Evolutionary conservation across 768 basidiomycete genomes (phyloP).

Genomic region (Podaxis sp.): DNA sequence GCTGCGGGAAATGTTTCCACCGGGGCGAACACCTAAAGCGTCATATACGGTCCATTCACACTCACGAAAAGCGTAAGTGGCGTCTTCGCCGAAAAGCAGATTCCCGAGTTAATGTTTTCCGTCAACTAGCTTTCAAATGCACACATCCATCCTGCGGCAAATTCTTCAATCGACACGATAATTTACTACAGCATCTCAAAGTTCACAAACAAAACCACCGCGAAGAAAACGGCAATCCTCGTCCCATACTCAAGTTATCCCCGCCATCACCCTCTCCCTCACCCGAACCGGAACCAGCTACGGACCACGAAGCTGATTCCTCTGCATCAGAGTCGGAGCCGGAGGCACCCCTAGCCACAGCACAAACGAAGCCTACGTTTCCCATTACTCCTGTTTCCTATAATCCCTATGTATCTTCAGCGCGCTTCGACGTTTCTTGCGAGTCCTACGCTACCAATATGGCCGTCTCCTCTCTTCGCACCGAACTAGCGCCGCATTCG

Average conservation of each 20-base stretch:
- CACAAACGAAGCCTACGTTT: constrained; percentile 11
- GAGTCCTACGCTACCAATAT: constrained; percentile 36
- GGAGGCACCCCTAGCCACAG: constrained; percentile 10
- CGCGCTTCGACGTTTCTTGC: constrained; percentile 17
- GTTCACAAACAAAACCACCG: constrained; percentile 49
- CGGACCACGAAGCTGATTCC: constrained; percentile 9
- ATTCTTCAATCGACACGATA: constrained; percentile 76
- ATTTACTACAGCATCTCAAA: constrained; percentile 75
- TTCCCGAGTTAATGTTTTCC: constrained; percentile 15
- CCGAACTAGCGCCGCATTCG: constrained; percentile 32
- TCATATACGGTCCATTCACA: constrained; percentile 73
- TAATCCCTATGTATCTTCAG: constrained; percentile 11
- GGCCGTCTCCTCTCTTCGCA: constrained; percentile 44
- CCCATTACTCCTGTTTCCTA: constrained; percentile 19
- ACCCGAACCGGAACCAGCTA: constrained; percentile 18
- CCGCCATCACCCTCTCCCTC: constrained; percentile 18
- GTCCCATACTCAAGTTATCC: constrained; percentile 14
- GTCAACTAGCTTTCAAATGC: constrained; percentile 66
- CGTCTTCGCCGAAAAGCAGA: background rate
- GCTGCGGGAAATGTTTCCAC: constrained; percentile 71
- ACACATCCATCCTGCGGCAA: constrained; percentile 66
- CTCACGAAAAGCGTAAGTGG: constrained; percentile 72
- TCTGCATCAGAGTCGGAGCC: constrained; percentile 9
- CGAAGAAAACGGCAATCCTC: constrained; percentile 14
- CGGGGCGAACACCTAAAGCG: constrained; percentile 76